Percentiles rank a stretch among this genome's conserved stretches.
phyloP scores from a whole-genome alignment of 2,329 filamentous ascomycete genomes.

The Teratosphaeria nubilosa region DNA sequence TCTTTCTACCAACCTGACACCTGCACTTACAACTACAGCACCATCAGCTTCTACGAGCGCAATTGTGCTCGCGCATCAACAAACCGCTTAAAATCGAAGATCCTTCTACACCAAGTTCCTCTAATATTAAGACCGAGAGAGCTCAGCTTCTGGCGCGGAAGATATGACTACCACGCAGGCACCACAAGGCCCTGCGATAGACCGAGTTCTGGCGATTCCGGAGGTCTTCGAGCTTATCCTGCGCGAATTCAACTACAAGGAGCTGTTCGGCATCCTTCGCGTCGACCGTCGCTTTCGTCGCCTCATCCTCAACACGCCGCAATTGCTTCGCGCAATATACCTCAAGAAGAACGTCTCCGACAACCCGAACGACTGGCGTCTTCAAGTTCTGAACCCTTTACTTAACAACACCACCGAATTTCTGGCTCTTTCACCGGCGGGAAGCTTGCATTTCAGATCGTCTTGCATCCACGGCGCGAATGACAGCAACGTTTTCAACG shows the following conservation, averaged over 20 bases:
- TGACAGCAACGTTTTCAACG: background rate
- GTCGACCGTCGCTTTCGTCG: background rate
- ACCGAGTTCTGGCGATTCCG: slow-evolving; percentile 1
- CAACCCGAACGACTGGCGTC: background rate
- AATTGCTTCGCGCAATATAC: background rate
- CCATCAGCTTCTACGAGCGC: background rate
- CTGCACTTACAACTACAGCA: background rate
- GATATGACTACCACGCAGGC: background rate
- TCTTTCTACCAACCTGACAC: background rate
- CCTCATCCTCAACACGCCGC: background rate
- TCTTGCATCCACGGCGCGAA: background rate
- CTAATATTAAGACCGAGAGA: background rate
- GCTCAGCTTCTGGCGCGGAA: background rate
- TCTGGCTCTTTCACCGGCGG: background rate
- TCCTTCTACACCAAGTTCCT: background rate
- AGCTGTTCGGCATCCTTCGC: background rate
- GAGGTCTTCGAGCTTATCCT: slow-evolving; percentile 6
- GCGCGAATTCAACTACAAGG: background rate
- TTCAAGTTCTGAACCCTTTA: background rate
- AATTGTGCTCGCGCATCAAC: background rate
- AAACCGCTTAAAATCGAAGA: no score
- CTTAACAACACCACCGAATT: background rate
- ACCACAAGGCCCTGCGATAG: background rate
- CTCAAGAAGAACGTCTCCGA: background rate
- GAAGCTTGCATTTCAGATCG: background rate